These are phyloP conservation scores for Populus hybrid DNA, from an alignment of 441 rosid species.

Conservation along the genomic window DNA sequence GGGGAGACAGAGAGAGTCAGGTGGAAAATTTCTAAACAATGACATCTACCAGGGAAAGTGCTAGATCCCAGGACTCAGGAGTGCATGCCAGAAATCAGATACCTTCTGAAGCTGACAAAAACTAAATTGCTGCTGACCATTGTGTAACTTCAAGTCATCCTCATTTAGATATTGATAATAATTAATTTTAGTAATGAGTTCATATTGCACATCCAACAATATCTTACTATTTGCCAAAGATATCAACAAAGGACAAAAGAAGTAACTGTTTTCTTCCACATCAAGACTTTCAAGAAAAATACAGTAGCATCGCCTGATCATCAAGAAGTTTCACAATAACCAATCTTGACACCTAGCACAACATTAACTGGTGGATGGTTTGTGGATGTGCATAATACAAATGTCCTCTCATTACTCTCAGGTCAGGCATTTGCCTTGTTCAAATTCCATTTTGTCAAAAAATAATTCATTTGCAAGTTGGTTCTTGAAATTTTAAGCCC, in stretches of 20 bases:
- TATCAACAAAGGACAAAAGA: background rate
- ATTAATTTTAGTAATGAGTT: background rate
- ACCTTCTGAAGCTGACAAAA: background rate
- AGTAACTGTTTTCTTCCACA: background rate
- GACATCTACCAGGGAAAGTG: background rate
- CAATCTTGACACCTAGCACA: background rate
- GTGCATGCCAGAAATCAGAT: background rate
- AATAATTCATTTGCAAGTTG: constrained; percentile 1
- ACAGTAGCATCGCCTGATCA: background rate
- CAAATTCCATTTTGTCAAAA: background rate
- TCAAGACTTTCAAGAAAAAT: constrained; percentile 1
- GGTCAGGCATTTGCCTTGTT: background rate
- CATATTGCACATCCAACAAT: background rate
- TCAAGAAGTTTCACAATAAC: background rate
- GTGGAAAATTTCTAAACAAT: constrained; percentile 3
- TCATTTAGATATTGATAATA: background rate
- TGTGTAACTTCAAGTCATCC: background rate
- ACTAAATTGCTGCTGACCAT: background rate
- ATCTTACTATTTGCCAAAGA: background rate
- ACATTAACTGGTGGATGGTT: background rate
- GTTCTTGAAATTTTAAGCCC: background rate
- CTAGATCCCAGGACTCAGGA: background rate
- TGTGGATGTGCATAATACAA: background rate
- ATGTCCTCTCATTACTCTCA: background rate
- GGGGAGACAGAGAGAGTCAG: constrained; percentile 4